Evolutionary conservation across 495 filamentous ascomycete genomes (phyloP).

Genomic region (Penicillium fimorum): DNA sequence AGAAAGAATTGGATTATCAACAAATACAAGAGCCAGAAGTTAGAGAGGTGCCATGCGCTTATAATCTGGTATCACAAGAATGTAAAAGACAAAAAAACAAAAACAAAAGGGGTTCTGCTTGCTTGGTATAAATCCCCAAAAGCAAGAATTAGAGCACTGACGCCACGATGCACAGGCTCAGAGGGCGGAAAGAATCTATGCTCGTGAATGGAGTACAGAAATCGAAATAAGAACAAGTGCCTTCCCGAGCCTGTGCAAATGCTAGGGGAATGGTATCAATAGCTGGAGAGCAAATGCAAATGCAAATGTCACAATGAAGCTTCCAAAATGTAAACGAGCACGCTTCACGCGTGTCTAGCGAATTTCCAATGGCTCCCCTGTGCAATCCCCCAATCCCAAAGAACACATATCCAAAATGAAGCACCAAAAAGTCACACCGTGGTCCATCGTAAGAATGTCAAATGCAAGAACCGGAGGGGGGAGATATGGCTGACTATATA

Average conservation of each 20-base stretch:
- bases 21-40: conserved; percentile 38
- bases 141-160: conserved; percentile 26
- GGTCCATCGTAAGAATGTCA: conserved; percentile 1
- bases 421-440: conserved; percentile 6
- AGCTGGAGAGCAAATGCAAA: conserved; percentile 34
- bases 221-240: conserved; percentile 4
- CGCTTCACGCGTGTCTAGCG: not conserved
- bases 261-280: conserved; percentile 31
- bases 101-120: conserved; percentile 4
- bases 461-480: conserved; percentile 11
- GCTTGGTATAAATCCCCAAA: conserved; percentile 11
- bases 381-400: not conserved
- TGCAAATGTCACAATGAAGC: conserved; percentile 14
- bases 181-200: conserved; percentile 15
- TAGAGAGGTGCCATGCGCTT: conserved; percentile 31
- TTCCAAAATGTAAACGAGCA: conserved; percentile 3
- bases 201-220: conserved; percentile 11
- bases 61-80: conserved; percentile 42
- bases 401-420: conserved; percentile 4
- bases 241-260: conserved; percentile 27
- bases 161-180: conserved; percentile 28
- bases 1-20: conserved; percentile 28
- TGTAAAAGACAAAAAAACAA: conserved; percentile 9
- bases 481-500: not conserved
- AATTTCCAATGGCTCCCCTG: not conserved